Percentiles rank a stretch among this genome's conserved stretches.
These are phyloP conservation scores for Calamus simplicifolius DNA, from an alignment of 176 grass and related monocot genomes.

Conservation along the genomic window DNA sequence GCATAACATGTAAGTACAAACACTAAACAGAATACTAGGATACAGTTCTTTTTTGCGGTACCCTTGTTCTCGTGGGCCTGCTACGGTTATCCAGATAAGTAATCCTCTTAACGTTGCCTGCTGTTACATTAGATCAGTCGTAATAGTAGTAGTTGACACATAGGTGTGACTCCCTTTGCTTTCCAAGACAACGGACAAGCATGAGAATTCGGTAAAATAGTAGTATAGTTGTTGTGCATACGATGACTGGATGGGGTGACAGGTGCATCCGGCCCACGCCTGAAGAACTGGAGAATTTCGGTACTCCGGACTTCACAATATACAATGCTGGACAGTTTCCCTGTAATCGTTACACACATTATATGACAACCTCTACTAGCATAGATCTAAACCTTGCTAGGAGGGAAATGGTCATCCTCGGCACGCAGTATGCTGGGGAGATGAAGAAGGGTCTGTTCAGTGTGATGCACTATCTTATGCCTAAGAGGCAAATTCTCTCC, in stretches of 20 bases:
- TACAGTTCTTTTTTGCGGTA: conserved; percentile 8
- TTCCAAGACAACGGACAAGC: conserved; percentile 34
- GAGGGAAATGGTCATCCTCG: conserved; percentile 99
- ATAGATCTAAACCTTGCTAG: conserved; percentile 85
- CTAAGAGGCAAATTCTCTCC: conserved; percentile 82
- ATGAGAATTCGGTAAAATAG: conserved; percentile 2
- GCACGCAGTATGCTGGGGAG: conserved; percentile 99
- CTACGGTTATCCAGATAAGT: conserved; percentile 64
- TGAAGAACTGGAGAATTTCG: conserved; percentile 93
- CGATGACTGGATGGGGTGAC: conserved; percentile 62
- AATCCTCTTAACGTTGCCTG: conserved; percentile 31
- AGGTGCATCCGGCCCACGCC: conserved; percentile 93
- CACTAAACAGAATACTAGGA: conserved; percentile 17
- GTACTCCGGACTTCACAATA: conserved; percentile 98
- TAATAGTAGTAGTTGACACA: not conserved
- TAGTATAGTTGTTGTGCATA: conserved; percentile 35
- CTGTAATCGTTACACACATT: conserved; percentile 98
- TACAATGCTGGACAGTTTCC: conserved; percentile 99
- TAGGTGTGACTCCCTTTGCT: conserved; percentile 19
- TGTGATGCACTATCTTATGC: conserved; percentile 99
- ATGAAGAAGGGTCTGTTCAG: conserved; percentile 99
- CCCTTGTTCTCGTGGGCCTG: conserved; percentile 15
- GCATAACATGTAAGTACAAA: conserved; percentile 95
- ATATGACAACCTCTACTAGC: conserved; percentile 98
- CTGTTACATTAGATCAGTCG: conserved; percentile 12